Percentiles rank a stretch among this genome's conserved stretches.
Conservation (phyloP, 2,329 filamentous ascomycete genomes). For the Neobulgaria alba region DNA sequence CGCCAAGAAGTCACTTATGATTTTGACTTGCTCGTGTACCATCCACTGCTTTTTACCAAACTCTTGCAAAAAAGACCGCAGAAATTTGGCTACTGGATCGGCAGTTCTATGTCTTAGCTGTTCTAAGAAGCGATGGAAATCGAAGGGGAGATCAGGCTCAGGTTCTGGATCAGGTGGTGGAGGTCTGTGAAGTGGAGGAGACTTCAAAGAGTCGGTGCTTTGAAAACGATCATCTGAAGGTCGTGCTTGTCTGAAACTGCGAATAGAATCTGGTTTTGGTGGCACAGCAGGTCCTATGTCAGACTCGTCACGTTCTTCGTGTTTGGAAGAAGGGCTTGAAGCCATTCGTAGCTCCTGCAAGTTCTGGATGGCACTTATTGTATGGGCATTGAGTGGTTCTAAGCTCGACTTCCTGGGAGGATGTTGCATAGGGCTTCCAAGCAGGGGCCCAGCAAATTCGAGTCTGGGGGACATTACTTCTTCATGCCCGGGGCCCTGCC, state of each 20-base stretch:
- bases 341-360: conserved; percentile 24
- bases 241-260: conserved; percentile 22
- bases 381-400: conserved; percentile 48
- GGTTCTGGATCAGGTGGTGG: conserved; percentile 67
- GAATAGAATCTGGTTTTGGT: conserved; percentile 31
- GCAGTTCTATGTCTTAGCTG: conserved; percentile 93
- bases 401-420: conserved; percentile 82
- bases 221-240: conserved; percentile 40
- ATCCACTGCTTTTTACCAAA: conserved; percentile 99
- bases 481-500: conserved; percentile 61
- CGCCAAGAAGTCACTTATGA: conserved; percentile 89
- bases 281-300: conserved; percentile 32
- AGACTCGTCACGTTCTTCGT: conserved; percentile 17
- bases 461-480: conserved; percentile 89
- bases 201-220: conserved; percentile 29
- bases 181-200: conserved; percentile 47
- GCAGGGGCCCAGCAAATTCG: conserved; percentile 71
- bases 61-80: conserved; percentile 88
- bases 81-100: conserved; percentile 92
- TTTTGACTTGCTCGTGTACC: conserved; percentile 99
- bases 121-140: conserved; percentile 95
- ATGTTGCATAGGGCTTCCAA: conserved; percentile 58
- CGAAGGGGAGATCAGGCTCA: conserved; percentile 82
- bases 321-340: neutral
- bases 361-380: conserved; percentile 17